Conservation (phyloP, 106 monocot species). For the Dioscorea dumetorum region DNA sequence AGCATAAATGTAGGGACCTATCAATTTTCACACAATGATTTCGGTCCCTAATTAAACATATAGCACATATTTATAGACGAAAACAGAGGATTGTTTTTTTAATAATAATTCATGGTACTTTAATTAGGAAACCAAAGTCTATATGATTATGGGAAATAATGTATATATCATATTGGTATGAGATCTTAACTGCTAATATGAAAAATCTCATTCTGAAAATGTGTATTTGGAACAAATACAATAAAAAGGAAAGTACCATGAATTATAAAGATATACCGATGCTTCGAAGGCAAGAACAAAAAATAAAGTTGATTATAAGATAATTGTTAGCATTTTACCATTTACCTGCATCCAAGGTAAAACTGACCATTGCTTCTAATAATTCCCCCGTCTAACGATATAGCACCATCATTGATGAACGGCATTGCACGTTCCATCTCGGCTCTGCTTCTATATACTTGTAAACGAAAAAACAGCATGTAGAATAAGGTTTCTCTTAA, state of each 20-base stretch:
- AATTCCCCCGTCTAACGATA: slow-evolving; percentile 89
- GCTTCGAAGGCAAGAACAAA: too few relatives aligned
- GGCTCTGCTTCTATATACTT: slow-evolving; percentile 75
- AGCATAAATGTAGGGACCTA: too few relatives aligned
- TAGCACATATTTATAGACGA: too few relatives aligned
- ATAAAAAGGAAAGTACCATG: not conserved
- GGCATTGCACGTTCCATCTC: slow-evolving; percentile 72
- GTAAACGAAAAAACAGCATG: slow-evolving; percentile 61
- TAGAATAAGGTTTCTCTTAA: slow-evolving; percentile 88
- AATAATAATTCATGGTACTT: too few relatives aligned
- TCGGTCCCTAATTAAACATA: too few relatives aligned
- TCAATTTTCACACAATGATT: too few relatives aligned
- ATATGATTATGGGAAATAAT: too few relatives aligned
- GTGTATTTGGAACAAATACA: not conserved
- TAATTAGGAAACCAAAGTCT: too few relatives aligned
- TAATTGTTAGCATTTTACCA: not conserved
- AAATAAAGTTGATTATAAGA: not conserved
- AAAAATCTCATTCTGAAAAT: not conserved
- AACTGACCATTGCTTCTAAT: slow-evolving; percentile 47
- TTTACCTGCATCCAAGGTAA: slow-evolving; percentile 67
- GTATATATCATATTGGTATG: too few relatives aligned
- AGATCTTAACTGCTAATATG: too few relatives aligned
- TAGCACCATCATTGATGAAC: slow-evolving; percentile 68
- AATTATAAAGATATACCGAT: not conserved
- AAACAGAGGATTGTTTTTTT: too few relatives aligned